Evolutionary conservation across 805 yeast species (phyloP).

Genomic region (Candida insectalens): DNA sequence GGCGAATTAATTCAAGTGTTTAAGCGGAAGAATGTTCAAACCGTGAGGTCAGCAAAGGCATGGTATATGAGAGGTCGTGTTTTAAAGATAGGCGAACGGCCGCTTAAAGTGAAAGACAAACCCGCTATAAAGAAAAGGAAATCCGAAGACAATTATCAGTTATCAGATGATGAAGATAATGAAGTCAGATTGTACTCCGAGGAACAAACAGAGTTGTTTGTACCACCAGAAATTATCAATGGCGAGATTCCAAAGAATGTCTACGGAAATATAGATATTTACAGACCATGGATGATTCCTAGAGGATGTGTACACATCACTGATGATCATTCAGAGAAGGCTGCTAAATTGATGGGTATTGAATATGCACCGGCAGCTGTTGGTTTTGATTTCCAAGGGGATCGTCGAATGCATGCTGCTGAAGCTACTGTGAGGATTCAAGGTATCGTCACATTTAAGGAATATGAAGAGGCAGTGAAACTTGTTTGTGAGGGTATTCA

Average conservation of each 20-base stretch:
- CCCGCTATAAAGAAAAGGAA: constrained; percentile 10
- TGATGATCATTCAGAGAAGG: constrained; percentile 46
- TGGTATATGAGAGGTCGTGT: constrained; percentile 83
- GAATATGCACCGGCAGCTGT: constrained; percentile 85
- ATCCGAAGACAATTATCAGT: constrained; percentile 18
- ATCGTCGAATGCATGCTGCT: constrained; percentile 23
- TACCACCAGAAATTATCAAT: constrained; percentile 54
- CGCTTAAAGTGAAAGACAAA: constrained; percentile 37
- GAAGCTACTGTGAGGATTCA: constrained; percentile 53
- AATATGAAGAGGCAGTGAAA: constrained; percentile 50
- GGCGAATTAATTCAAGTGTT: constrained; percentile 50
- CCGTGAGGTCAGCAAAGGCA: constrained; percentile 62
- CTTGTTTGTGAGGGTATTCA: constrained; percentile 38
- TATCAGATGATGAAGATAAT: constrained; percentile 40
- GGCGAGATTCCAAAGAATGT: constrained; percentile 70
- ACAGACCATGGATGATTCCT: constrained; percentile 75
- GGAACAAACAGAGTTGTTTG: constrained; percentile 64
- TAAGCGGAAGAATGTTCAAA: constrained; percentile 52
- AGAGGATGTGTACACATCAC: constrained; percentile 58
- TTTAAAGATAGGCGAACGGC: constrained; percentile 60
- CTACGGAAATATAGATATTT: constrained; percentile 78
- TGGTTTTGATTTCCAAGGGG: constrained; percentile 62
- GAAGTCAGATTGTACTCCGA: constrained; percentile 57
- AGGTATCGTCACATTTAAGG: constrained; percentile 67
- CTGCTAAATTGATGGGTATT: constrained; percentile 60